phyloP scores from a whole-genome alignment of 176 grass and related monocot genomes.

The Eremochloa ophiuroides region DNA sequence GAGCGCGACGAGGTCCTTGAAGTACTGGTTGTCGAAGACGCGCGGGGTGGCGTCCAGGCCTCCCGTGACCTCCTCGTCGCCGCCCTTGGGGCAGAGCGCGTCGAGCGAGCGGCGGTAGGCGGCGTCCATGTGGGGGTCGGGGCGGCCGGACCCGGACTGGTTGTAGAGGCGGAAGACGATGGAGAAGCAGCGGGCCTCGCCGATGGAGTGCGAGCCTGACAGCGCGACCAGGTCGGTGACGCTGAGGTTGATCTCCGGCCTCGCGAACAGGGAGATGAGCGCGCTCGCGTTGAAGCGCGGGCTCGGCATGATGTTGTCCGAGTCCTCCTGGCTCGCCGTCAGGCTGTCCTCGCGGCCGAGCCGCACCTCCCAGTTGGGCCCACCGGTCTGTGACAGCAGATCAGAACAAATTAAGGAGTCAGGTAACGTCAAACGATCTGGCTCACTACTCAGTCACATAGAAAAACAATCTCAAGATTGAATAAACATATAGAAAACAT shows the following conservation, averaged over 20 bases:
- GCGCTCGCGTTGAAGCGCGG: slow-evolving; percentile 62
- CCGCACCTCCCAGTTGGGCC: slow-evolving; percentile 75
- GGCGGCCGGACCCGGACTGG: slow-evolving; percentile 72
- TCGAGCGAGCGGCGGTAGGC: slow-evolving; percentile 44
- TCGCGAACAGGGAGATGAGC: slow-evolving; percentile 66
- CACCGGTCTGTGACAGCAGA: slow-evolving; percentile 56
- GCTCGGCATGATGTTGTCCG: slow-evolving; percentile 77
- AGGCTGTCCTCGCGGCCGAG: slow-evolving; percentile 79
- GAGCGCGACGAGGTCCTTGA: slow-evolving; percentile 76
- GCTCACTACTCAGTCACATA: background rate
- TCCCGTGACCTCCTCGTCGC: slow-evolving; percentile 59
- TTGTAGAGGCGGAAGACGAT: slow-evolving; percentile 93
- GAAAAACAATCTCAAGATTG: background rate
- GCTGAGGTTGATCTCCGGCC: slow-evolving; percentile 64
- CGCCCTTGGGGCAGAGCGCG: slow-evolving; percentile 53
- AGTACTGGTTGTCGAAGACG: slow-evolving; percentile 91
- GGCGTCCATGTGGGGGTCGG: slow-evolving; percentile 84
- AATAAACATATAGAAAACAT: background rate
- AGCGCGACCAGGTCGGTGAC: slow-evolving; percentile 78
- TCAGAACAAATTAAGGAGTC: background rate
- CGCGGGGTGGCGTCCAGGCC: slow-evolving; percentile 69
- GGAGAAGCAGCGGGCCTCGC: slow-evolving; percentile 84
- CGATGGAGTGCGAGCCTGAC: slow-evolving; percentile 87
- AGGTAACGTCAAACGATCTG: background rate
- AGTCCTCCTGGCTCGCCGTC: slow-evolving; percentile 69